Percentiles rank a stretch among this genome's conserved stretches.
phyloP scores from a whole-genome alignment of 768 basidiomycete genomes.

The Russula sp. region DNA sequence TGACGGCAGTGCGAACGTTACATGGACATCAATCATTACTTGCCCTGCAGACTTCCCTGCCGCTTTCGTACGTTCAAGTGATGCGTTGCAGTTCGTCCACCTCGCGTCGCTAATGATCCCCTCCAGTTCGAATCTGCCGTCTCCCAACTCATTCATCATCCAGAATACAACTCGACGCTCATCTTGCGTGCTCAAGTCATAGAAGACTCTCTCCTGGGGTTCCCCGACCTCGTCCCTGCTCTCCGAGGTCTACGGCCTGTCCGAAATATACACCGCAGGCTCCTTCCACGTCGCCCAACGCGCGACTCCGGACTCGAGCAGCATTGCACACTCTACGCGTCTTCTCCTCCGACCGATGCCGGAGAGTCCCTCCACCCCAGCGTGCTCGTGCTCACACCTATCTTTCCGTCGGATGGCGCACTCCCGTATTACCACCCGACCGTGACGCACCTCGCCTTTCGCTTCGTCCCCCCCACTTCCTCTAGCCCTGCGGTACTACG shows the following conservation, averaged over 20 bases:
- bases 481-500: conserved; percentile 33
- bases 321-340: conserved; percentile 62
- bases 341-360: conserved; percentile 16
- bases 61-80: conserved; percentile 25
- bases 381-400: conserved; percentile 52
- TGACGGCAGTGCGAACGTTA: neutral
- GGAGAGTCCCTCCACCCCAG: conserved; percentile 20
- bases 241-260: conserved; percentile 36
- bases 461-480: conserved; percentile 41
- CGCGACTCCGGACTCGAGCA: conserved; percentile 72
- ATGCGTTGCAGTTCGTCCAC: neutral
- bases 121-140: conserved; percentile 68
- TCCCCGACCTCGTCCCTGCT: conserved; percentile 29
- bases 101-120: neutral
- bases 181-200: conserved; percentile 79
- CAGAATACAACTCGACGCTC: conserved; percentile 88
- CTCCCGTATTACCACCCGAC: conserved; percentile 91
- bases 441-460: conserved; percentile 74
- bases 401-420: conserved; percentile 35
- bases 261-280: conserved; percentile 53
- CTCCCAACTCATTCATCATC: conserved; percentile 73
- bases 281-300: conserved; percentile 73
- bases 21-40: conserved; percentile 28
- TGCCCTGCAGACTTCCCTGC: conserved; percentile 29
- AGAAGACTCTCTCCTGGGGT: conserved; percentile 30